Conservation (phyloP, 2,329 filamentous ascomycete species). For the Cucurbitaria berberidis region DNA sequence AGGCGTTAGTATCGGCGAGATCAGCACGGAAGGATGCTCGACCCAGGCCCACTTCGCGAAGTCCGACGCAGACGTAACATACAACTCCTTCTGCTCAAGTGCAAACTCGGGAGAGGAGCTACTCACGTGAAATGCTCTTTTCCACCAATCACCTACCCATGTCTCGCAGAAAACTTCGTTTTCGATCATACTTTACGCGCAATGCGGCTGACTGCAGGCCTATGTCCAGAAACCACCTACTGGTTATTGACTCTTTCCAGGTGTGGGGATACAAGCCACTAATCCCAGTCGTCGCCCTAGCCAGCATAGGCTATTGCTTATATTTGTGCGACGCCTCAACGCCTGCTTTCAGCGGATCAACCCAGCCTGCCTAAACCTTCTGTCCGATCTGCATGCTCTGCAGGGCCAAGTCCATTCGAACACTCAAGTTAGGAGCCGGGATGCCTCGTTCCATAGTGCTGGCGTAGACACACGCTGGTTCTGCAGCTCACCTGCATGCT, state of each 20-base stretch:
- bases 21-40: conserved; percentile 19
- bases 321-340: conserved; percentile 25
- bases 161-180: conserved; percentile 9
- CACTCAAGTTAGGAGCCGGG: conserved; percentile 8
- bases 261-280: conserved; percentile 27
- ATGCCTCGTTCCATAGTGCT: conserved; percentile 26
- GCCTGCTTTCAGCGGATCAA: conserved; percentile 3
- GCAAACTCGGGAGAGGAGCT: not conserved
- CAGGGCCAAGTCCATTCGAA: conserved; percentile 13
- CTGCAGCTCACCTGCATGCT: conserved; percentile 22
- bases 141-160: conserved; percentile 8
- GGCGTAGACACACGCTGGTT: conserved; percentile 13
- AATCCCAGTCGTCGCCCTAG: conserved; percentile 19
- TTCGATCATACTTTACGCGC: conserved; percentile 6
- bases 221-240: conserved; percentile 9
- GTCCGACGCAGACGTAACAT: conserved; percentile 14
- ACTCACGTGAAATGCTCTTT: conserved; percentile 1
- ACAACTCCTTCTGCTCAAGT: conserved; percentile 7
- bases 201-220: conserved; percentile 20
- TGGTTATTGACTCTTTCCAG: conserved; percentile 10
- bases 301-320: conserved; percentile 25
- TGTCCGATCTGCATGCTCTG: conserved; percentile 19
- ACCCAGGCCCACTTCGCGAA: conserved; percentile 13
- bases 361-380: conserved; percentile 6
- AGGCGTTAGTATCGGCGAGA: conserved; percentile 17